Conservation (phyloP, 345 rosid genomes). For the Lepidium aucheri region DNA sequence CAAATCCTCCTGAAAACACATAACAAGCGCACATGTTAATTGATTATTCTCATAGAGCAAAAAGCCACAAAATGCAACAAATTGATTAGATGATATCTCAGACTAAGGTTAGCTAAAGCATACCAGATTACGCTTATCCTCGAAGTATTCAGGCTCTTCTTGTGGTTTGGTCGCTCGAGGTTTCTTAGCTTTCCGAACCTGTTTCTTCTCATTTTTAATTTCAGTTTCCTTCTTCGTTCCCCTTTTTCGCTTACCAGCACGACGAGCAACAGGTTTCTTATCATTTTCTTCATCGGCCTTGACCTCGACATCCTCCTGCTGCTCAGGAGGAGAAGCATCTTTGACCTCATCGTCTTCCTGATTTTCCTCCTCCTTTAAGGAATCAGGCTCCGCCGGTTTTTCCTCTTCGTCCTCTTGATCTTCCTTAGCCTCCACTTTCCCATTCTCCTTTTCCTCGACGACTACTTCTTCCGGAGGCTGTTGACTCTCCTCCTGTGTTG, state of each 20-base stretch:
- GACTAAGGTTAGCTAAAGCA: background rate
- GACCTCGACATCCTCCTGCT: background rate
- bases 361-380: background rate
- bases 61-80: background rate
- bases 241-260: slow-evolving; percentile 18
- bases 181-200: slow-evolving; percentile 44
- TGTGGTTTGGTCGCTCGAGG: slow-evolving; percentile 42
- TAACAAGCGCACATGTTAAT: background rate
- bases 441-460: slow-evolving; percentile 3
- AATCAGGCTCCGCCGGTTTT: background rate
- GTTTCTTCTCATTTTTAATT: slow-evolving; percentile 17
- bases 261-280: slow-evolving; percentile 9
- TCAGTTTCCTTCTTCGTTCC: slow-evolving; percentile 5
- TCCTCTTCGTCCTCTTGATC: background rate
- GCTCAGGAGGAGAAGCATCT: background rate
- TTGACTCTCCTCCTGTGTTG: slow-evolving; percentile 22
- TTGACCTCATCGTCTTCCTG: background rate
- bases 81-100: background rate
- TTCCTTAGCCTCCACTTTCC: background rate
- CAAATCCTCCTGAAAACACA: slow-evolving; percentile 63
- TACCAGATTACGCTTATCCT: slow-evolving; percentile 87
- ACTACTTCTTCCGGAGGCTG: background rate
- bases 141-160: slow-evolving; percentile 68
- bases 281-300: background rate
- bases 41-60: background rate